Evolutionary conservation across 805 yeast genomes (phyloP), one percentile per base, ranked within the genome.

Genomic region (Metschnikowia matae): DNA sequence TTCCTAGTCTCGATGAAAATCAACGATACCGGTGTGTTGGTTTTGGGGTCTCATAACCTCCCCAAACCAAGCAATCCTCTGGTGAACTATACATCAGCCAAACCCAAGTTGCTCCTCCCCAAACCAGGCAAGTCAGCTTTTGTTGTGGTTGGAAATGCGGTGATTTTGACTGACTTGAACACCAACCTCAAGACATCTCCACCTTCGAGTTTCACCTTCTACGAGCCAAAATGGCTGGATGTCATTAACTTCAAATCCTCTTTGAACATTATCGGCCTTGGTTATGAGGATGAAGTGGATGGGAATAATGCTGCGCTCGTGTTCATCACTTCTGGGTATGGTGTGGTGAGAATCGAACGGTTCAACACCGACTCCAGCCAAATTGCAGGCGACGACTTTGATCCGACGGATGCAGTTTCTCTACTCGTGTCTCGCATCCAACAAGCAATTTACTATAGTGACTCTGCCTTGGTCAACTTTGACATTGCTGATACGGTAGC

Each of bases 191-290:
- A 63, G 11, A 59, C 61, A 23, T 48, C 63, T 0, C 40, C 53
- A 18, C 45, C 54, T 7, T 46, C 66, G 2, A 55, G 55, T 20
- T 50, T 55, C 21, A 61, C 58, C 41, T 71, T 68, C 54, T 64
- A 70, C 52, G 64, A 62, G 44, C 75, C 80, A 3, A 77, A 84
- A 58, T 91, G 96, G 96, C 96, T 90, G 65, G 97, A 92, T 63
- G 71, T 81, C 11, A 73, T 91, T 11, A 68, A 75, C 5, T 78
- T 91, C 55, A 81, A 80, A 52, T 52, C 73, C 1, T 73, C 75
- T 15, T 74, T 83, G 4, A 63, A 72, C 0, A 69, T 89, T 17
- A 67, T 85, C 34, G 90, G 91, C 0, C 66, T 72, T 50, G 89
- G 88, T 1, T 70, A 70, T 52, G 87, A 83, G 60, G 64, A 71